A percentile compares a stretch with the other conserved stretches of the same genome.
Evolutionary conservation across 129 eudicot genomes (phyloP).

Genomic region (Artemisia tridentata): DNA sequence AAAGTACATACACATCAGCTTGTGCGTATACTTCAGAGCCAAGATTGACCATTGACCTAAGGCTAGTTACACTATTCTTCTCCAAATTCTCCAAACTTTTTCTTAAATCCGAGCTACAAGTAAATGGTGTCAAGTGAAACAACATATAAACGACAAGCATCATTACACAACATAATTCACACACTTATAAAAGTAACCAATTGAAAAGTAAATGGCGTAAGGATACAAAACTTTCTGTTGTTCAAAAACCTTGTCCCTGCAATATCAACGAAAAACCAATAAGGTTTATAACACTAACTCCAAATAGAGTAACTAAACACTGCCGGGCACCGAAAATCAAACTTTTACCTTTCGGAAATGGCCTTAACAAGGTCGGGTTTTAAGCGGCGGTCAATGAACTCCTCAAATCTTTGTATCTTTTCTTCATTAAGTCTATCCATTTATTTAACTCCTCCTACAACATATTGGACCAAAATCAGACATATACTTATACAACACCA

Average conservation of each 20-base stretch:
- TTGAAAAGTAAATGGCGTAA: slow-evolving; percentile 5
- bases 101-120: slow-evolving; percentile 71
- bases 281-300: slow-evolving; percentile 5
- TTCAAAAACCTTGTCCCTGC: slow-evolving; percentile 97
- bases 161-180: not conserved
- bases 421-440: slow-evolving; percentile 61
- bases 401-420: slow-evolving; percentile 71
- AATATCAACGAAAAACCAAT: slow-evolving; percentile 23
- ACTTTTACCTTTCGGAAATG: slow-evolving; percentile 65
- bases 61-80: slow-evolving; percentile 76
- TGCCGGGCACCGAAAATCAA: not conserved
- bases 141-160: not conserved
- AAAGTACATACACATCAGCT: slow-evolving; percentile 78
- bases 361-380: slow-evolving; percentile 91
- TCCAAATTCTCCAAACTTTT: slow-evolving; percentile 79
- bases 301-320: not conserved
- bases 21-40: slow-evolving; percentile 94
- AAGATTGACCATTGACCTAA: slow-evolving; percentile 77
- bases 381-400: slow-evolving; percentile 75
- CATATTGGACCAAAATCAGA: slow-evolving; percentile 15
- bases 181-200: not conserved
- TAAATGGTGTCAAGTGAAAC: slow-evolving; percentile 8
- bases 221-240: slow-evolving; percentile 97
- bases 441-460: slow-evolving; percentile 22
- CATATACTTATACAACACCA: too few relatives aligned